Conservation (phyloP, 805 yeast genomes). For the Kodamaea jinghongensis region DNA sequence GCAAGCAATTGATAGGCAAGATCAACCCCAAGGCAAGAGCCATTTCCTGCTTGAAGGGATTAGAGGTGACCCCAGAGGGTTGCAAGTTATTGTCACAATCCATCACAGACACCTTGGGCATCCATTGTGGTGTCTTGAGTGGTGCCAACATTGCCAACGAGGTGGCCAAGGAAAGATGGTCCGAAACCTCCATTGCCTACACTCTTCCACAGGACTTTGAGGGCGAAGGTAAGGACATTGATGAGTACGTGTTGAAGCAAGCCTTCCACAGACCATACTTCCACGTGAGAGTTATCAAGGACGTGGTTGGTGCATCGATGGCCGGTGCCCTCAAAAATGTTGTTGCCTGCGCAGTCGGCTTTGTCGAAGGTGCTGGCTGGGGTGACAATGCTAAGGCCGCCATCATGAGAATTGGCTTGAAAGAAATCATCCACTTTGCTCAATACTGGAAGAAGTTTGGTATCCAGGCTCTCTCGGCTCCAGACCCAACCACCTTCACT, state of each 20-base stretch:
- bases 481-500: conserved; percentile 77
- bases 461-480: conserved; percentile 48
- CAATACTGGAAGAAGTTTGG: conserved; percentile 55
- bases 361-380: conserved; percentile 98
- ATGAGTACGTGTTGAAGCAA: conserved; percentile 66
- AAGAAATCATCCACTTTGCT: conserved; percentile 87
- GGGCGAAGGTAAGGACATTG: conserved; percentile 69
- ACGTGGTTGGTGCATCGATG: conserved; percentile 93
- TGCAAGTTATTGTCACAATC: conserved; percentile 78
- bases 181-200: conserved; percentile 96
- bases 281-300: conserved; percentile 90
- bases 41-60: conserved; percentile 93
- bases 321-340: conserved; percentile 98
- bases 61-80: conserved; percentile 82
- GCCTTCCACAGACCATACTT: conserved; percentile 97
- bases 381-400: conserved; percentile 99
- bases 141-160: conserved; percentile 98
- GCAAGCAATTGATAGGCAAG: conserved; percentile 73
- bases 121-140: conserved; percentile 92
- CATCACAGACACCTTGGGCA: conserved; percentile 75
- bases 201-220: conserved; percentile 66
- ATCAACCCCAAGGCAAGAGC: conserved; percentile 74
- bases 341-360: conserved; percentile 94
- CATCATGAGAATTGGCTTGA: conserved; percentile 90
- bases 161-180: conserved; percentile 93